These are phyloP conservation scores for Fusarium citri DNA, from an alignment of 2,329 filamentous ascomycete genomes.

Conservation along the genomic window DNA sequence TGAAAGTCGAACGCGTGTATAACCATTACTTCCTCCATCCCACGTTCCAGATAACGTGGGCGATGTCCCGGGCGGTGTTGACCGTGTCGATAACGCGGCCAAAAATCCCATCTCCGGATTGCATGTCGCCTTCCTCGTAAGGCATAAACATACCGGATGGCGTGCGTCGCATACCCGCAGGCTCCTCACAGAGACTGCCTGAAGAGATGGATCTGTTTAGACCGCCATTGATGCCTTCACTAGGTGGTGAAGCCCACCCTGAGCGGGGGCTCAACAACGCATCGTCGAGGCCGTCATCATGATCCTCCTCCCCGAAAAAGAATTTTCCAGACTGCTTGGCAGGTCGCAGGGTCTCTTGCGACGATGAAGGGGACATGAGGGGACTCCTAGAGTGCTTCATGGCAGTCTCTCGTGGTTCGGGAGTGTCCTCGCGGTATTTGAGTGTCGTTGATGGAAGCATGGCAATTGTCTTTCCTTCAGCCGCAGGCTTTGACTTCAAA, in stretches of 20 bases:
- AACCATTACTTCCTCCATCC: conserved; percentile 67
- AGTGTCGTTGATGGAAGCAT: conserved; percentile 88
- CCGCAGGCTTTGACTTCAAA: conserved; percentile 55
- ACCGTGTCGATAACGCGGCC: conserved; percentile 85
- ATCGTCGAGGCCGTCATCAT: conserved; percentile 64
- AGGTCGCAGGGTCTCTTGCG: conserved; percentile 83
- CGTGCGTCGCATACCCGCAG: conserved; percentile 78
- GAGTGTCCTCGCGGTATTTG: conserved; percentile 84
- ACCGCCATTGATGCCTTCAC: conserved; percentile 44
- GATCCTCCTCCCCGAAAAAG: conserved; percentile 69
- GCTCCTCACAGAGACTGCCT: conserved; percentile 62
- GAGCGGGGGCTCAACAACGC: conserved; percentile 45
- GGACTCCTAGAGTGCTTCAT: conserved; percentile 71
- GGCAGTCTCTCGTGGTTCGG: conserved; percentile 71
- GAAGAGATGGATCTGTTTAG: conserved; percentile 63
- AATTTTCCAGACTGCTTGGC: conserved; percentile 74
- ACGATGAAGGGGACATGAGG: conserved; percentile 77
- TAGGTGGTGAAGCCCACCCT: conserved; percentile 50
- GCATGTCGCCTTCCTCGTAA: conserved; percentile 77
- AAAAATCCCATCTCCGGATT: conserved; percentile 72
- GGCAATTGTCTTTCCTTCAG: conserved; percentile 86
- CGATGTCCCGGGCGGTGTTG: conserved; percentile 77
- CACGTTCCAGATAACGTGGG: conserved; percentile 78
- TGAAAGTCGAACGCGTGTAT: conserved; percentile 22
- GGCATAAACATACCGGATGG: conserved; percentile 93